Evolutionary conservation across 495 filamentous ascomycete species (phyloP).

Genomic region (Neurospora hispaniola): DNA sequence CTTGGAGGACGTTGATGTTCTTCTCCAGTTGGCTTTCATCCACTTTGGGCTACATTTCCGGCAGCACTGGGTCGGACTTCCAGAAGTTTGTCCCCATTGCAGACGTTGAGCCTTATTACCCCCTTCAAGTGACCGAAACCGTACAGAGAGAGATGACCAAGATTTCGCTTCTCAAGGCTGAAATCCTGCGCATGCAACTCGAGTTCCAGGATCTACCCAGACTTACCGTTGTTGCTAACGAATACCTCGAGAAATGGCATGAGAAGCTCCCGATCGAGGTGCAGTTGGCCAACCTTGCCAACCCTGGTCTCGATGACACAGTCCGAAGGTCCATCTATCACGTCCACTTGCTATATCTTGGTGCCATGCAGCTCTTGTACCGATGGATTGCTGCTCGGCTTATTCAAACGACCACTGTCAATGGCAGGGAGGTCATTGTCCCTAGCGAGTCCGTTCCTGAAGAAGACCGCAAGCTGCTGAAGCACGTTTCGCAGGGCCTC

Average conservation of each 20-base stretch:
- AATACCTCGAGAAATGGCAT: constrained; percentile 11
- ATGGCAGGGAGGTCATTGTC: neutral
- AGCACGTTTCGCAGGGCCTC: constrained; percentile 11
- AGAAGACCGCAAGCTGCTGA: constrained; percentile 1
- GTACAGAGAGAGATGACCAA: constrained; percentile 24
- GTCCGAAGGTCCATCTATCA: constrained; percentile 21
- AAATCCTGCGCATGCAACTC: constrained; percentile 20
- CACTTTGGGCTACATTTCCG: constrained; percentile 23
- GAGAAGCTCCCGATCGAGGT: neutral
- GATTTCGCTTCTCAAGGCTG: constrained; percentile 20
- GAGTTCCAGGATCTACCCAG: constrained; percentile 12
- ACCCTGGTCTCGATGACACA: constrained; percentile 2
- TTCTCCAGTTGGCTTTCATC: constrained; percentile 26
- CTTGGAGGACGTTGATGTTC: constrained; percentile 21
- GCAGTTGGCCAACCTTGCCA: constrained; percentile 11
- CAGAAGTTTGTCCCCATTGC: constrained; percentile 12
- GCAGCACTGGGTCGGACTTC: constrained; percentile 12
- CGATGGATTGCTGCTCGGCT: constrained; percentile 19
- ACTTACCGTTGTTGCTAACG: constrained; percentile 4
- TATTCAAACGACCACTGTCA: constrained; percentile 1
- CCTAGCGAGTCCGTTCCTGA: neutral
- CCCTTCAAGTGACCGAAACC: neutral
- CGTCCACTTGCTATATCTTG: constrained; percentile 23
- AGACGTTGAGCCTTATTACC: neutral
- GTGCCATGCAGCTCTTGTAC: constrained; percentile 24